A percentile compares a stretch with the other conserved stretches of the same genome.
Evolutionary conservation across 371 early-diverging fungal species (phyloP).

Genomic region (Mucor racemosus): DNA sequence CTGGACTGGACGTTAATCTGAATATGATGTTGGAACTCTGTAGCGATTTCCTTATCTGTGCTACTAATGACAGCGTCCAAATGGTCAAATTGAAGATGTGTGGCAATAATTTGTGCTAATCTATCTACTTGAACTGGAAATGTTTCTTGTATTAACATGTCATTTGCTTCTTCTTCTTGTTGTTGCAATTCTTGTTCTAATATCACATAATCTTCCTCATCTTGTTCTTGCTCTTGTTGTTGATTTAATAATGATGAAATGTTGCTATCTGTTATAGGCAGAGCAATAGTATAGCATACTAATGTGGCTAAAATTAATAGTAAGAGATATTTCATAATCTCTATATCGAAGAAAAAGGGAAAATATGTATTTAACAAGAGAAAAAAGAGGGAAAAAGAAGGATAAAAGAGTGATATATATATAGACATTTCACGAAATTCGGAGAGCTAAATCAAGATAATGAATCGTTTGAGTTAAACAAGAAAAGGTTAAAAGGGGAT

Average conservation of each 20-base stretch:
- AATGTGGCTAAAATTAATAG: background rate
- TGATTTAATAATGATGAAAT: background rate
- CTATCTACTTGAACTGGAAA: slow-evolving; percentile 29
- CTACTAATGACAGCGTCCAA: slow-evolving; percentile 38
- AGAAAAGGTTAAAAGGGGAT: background rate
- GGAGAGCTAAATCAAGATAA: slow-evolving; percentile 15
- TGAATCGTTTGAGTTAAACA: background rate
- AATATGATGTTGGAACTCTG: slow-evolving; percentile 39
- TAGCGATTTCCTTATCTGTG: slow-evolving; percentile 41
- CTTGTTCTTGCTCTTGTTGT: background rate
- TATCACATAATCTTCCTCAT: background rate
- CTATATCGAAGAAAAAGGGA: background rate
- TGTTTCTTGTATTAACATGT: slow-evolving; percentile 14
- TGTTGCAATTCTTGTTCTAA: background rate
- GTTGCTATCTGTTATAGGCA: slow-evolving; percentile 11
- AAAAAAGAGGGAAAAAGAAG: slow-evolving; percentile 5
- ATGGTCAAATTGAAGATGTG: slow-evolving; percentile 39
- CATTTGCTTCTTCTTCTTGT: slow-evolving; percentile 4
- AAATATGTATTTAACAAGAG: background rate
- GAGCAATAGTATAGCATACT: slow-evolving; percentile 4
- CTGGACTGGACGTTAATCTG: slow-evolving; percentile 30
- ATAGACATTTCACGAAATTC: slow-evolving; percentile 7
- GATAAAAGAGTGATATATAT: background rate
- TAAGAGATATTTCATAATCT: slow-evolving; percentile 15
- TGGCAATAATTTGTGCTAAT: slow-evolving; percentile 29